These are phyloP conservation scores for Pilobolus umbonatus DNA, from an alignment of 192 early-diverging fungal species.

Conservation along the genomic window DNA sequence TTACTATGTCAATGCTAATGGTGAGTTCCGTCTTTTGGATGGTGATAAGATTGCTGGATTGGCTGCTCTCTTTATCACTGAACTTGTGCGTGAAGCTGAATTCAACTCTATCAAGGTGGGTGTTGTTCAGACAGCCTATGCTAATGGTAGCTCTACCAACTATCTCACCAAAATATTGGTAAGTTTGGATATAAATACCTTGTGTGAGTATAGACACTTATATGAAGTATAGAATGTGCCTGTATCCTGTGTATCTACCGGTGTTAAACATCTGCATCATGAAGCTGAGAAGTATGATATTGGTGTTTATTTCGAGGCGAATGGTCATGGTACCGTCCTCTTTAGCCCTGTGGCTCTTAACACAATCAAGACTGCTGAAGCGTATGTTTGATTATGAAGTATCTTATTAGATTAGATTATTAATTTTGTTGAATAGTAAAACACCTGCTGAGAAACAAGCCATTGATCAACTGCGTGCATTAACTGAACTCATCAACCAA, in stretches of 20 bases:
- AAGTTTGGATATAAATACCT: constrained; percentile 20
- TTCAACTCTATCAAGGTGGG: constrained; percentile 80
- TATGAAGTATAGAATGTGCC: constrained; percentile 67
- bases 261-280: constrained; percentile 99
- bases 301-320: constrained; percentile 99
- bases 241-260: constrained; percentile 92
- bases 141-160: constrained; percentile 93
- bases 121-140: constrained; percentile 98
- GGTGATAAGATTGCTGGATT: constrained; percentile 99
- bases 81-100: constrained; percentile 76
- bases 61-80: constrained; percentile 90
- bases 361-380: constrained; percentile 64
- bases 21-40: constrained; percentile 87
- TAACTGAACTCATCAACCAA: constrained; percentile 97
- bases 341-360: constrained; percentile 80
- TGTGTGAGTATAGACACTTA: neutral
- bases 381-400: constrained; percentile 36
- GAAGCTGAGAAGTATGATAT: constrained; percentile 96
- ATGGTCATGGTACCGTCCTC: constrained; percentile 97
- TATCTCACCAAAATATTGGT: constrained; percentile 89
- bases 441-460: constrained; percentile 77
- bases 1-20: constrained; percentile 75
- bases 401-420: neutral
- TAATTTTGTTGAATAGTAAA: constrained; percentile 29
- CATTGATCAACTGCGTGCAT: constrained; percentile 68